phyloP scores from a whole-genome alignment of 2,329 filamentous ascomycete species.

The Ascochyta koolunga region DNA sequence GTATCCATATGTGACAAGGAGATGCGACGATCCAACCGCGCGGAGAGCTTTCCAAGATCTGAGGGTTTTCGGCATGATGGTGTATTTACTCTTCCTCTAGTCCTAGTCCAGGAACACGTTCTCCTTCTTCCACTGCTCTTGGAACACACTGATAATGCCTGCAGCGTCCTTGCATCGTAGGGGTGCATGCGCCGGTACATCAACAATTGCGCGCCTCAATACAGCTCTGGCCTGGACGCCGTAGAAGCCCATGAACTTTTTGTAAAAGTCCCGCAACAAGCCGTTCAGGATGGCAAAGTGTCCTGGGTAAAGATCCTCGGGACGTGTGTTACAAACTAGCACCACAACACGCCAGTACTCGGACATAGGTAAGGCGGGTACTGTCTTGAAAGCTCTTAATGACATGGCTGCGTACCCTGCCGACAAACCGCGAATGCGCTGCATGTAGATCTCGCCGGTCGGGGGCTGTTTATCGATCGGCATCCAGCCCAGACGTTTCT shows the following conservation, averaged over 20 bases:
- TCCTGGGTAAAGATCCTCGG: conserved; percentile 55
- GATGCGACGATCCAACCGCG: background rate
- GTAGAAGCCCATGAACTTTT: conserved; percentile 80
- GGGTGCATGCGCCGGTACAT: conserved; percentile 63
- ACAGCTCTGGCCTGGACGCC: conserved; percentile 76
- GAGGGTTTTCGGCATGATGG: no score
- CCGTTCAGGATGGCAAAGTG: conserved; percentile 59
- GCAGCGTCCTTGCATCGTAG: conserved; percentile 34
- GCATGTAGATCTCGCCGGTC: conserved; percentile 71
- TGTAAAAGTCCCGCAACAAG: conserved; percentile 67
- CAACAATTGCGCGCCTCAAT: conserved; percentile 72
- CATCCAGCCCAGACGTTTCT: conserved; percentile 41
- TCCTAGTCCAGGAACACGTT: conserved; percentile 20
- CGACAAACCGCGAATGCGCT: conserved; percentile 82
- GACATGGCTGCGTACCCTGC: conserved; percentile 84
- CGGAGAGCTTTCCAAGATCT: background rate
- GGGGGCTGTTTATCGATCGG: conserved; percentile 31
- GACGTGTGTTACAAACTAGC: conserved; percentile 75
- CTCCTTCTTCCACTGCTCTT: conserved; percentile 41
- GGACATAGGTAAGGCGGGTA: conserved; percentile 73
- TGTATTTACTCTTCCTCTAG: background rate
- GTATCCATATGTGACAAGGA: conserved; percentile 8
- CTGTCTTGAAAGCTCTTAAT: conserved; percentile 72
- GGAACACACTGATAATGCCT: conserved; percentile 37
- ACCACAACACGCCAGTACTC: conserved; percentile 85